A percentile compares a stretch with the other conserved stretches of the same genome.
Conservation (phyloP, 2,329 filamentous ascomycete species). For the Aspergillus versicolor region DNA sequence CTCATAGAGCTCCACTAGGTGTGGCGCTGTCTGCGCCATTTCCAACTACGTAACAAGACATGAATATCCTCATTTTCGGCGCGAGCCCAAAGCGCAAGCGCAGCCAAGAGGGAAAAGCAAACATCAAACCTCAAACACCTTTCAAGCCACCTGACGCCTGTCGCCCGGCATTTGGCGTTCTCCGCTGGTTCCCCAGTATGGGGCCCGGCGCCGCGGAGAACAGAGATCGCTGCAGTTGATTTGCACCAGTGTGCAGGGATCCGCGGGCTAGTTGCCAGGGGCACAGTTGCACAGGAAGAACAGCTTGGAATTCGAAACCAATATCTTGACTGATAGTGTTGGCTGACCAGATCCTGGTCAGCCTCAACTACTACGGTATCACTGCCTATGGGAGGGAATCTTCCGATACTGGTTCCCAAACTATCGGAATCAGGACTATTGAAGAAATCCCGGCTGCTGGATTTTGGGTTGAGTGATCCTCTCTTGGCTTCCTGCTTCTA, state of each 20-base stretch:
- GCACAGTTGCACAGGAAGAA: not conserved
- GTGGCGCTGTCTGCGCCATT: conserved; percentile 2
- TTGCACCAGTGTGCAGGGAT: not conserved
- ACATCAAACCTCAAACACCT: conserved; percentile 11
- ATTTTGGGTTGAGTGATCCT: conserved; percentile 3
- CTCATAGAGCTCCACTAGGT: not conserved
- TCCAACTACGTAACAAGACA: not conserved
- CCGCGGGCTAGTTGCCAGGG: not conserved
- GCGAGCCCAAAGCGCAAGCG: not conserved
- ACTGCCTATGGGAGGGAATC: not conserved
- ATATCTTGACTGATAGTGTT: conserved; percentile 3
- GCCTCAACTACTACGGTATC: not conserved
- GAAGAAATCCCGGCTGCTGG: not conserved
- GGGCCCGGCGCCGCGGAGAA: conserved; percentile 13
- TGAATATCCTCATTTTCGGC: conserved; percentile 1
- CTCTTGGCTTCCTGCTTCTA: not conserved
- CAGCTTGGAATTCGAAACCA: conserved; percentile 2
- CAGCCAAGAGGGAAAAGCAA: conserved; percentile 9
- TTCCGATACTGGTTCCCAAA: conserved; percentile 6
- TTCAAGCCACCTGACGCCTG: conserved; percentile 13
- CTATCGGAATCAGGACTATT: not conserved
- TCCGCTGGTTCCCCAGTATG: conserved; percentile 14
- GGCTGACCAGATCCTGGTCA: not conserved
- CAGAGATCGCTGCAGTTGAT: not conserved
- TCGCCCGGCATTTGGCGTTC: conserved; percentile 7